Conservation (phyloP, 495 filamentous ascomycete species). For the Copromyces sp. region DNA sequence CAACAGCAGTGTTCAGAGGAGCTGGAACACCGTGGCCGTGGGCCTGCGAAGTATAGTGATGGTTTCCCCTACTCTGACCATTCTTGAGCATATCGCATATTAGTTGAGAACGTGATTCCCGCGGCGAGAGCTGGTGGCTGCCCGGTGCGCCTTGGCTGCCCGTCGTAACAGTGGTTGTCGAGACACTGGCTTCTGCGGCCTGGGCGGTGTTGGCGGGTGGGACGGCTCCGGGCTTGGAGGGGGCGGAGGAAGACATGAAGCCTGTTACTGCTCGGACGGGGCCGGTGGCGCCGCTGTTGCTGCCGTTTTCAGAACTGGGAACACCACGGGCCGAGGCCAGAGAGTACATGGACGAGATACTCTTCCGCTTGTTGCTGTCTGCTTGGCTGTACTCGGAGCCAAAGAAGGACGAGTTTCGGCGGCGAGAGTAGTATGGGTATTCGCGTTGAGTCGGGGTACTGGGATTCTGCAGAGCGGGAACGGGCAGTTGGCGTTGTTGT, state of each 20-base stretch:
- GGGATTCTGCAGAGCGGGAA: constrained; percentile 31
- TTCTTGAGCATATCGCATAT: constrained; percentile 24
- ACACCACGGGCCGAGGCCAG: constrained; percentile 45
- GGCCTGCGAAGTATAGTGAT: background rate
- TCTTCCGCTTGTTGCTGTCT: constrained; percentile 50
- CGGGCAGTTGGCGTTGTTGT: constrained; percentile 28
- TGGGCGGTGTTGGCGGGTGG: constrained; percentile 27
- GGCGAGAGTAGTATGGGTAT: constrained; percentile 6
- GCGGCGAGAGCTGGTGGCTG: constrained; percentile 33
- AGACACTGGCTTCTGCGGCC: constrained; percentile 39
- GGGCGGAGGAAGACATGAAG: constrained; percentile 26
- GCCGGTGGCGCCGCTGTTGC: constrained; percentile 22
- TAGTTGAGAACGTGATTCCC: constrained; percentile 28
- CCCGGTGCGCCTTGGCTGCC: constrained; percentile 26
- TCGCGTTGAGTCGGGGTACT: background rate
- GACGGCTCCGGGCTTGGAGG: constrained; percentile 2
- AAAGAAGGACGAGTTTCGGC: constrained; percentile 25
- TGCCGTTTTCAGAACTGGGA: constrained; percentile 32
- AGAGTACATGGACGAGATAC: constrained; percentile 56
- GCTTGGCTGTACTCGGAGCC: constrained; percentile 13
- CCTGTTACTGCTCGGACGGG: constrained; percentile 23
- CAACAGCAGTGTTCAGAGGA: constrained; percentile 3
- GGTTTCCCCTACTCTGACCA: constrained; percentile 3
- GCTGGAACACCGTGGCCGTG: background rate
- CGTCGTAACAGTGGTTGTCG: constrained; percentile 46